phyloP scores from a whole-genome alignment of 177 flowering plant species.

The Tripterygium wilfordii region DNA sequence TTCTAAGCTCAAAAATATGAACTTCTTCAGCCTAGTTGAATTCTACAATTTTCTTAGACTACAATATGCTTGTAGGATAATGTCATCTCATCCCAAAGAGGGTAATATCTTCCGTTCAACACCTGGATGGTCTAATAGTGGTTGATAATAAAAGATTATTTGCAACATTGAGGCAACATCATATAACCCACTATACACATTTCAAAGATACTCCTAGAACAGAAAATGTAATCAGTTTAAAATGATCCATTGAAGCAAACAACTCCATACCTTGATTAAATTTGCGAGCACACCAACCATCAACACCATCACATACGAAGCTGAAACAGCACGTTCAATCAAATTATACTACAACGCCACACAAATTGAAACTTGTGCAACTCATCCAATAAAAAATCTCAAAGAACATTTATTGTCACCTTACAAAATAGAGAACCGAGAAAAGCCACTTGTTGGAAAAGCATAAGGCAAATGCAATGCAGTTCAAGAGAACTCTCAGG shows the following conservation, averaged over 20 bases:
- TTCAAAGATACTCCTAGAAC: too few relatives aligned
- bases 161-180: too few relatives aligned
- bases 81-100: too few relatives aligned
- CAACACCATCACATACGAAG: slow-evolving; percentile 92
- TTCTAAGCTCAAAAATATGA: too few relatives aligned
- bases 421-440: slow-evolving; percentile 65
- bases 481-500: slow-evolving; percentile 66
- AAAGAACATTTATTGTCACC: slow-evolving; percentile 30
- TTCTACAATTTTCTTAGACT: too few relatives aligned
- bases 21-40: too few relatives aligned
- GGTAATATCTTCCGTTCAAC: too few relatives aligned
- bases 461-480: slow-evolving; percentile 68
- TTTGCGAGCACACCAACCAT: slow-evolving; percentile 98
- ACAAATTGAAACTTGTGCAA: background rate
- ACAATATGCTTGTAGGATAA: too few relatives aligned
- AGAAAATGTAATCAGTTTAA: too few relatives aligned
- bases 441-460: slow-evolving; percentile 69
- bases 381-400: background rate
- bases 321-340: slow-evolving; percentile 33
- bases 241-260: background rate
- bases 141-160: too few relatives aligned
- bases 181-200: too few relatives aligned
- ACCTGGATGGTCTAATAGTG: too few relatives aligned
- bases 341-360: background rate
- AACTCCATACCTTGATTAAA: slow-evolving; percentile 78